phyloP scores from a whole-genome alignment of 148 eudicot genomes.

The Camellia japonica region DNA sequence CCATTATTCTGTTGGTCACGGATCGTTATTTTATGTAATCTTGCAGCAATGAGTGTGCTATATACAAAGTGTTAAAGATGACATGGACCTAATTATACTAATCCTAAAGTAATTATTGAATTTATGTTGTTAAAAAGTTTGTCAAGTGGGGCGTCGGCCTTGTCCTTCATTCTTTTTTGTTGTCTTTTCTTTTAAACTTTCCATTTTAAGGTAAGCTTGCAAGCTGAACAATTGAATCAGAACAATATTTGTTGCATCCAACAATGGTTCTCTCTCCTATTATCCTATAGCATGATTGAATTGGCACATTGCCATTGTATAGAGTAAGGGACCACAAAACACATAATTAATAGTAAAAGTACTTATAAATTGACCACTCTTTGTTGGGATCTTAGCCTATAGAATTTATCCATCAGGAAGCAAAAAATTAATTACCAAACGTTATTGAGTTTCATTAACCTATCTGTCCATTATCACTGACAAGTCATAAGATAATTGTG shows the following conservation, averaged over 20 bases:
- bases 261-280: neutral
- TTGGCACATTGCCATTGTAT: neutral
- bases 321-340: neutral
- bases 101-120: no score
- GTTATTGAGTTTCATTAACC: no score
- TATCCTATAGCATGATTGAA: neutral
- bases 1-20: constrained; percentile 12
- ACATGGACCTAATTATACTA: neutral
- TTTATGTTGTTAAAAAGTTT: neutral
- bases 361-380: no score
- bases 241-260: neutral
- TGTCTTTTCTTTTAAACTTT: neutral
- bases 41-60: constrained; percentile 2
- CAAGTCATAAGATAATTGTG: no score
- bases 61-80: neutral
- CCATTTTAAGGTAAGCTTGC: neutral
- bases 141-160: neutral
- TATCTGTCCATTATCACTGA: no score
- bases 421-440: no score
- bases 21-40: neutral
- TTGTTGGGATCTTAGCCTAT: no score
- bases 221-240: neutral
- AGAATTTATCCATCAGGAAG: no score
- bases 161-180: neutral
- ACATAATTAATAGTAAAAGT: no score